Conservation (phyloP, 768 basidiomycete species). For the Lentinula sp. region DNA sequence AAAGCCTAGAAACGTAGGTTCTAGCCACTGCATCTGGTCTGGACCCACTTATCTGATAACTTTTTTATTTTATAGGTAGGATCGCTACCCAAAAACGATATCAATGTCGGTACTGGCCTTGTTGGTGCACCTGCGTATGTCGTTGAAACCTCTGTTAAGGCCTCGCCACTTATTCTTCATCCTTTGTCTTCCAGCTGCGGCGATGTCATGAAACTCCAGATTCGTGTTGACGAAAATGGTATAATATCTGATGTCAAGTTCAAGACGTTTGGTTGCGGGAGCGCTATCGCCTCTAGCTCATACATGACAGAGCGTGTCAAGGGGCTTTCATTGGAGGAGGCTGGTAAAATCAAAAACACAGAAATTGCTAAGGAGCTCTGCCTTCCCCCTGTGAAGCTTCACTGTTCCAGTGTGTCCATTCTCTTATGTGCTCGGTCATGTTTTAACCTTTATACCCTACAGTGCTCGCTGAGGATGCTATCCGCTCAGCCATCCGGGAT, state of each 20-base stretch:
- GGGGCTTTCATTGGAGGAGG: conserved; percentile 89
- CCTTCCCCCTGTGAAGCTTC: conserved; percentile 92
- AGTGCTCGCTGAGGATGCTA: conserved; percentile 98
- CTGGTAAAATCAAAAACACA: conserved; percentile 96
- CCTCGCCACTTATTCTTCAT: conserved; percentile 4
- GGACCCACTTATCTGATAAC: conserved; percentile 54
- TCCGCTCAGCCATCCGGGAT: conserved; percentile 95
- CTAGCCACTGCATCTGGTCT: conserved; percentile 26
- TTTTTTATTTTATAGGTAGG: conserved; percentile 65
- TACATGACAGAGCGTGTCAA: conserved; percentile 99
- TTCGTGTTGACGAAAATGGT: conserved; percentile 90
- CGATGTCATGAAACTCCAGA: conserved; percentile 99
- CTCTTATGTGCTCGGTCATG: conserved; percentile 3
- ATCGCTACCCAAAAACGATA: conserved; percentile 86
- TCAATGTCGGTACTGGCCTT: conserved; percentile 93
- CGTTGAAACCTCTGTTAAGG: neutral
- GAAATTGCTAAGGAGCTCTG: conserved; percentile 98
- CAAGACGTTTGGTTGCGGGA: conserved; percentile 99
- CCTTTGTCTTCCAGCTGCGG: conserved; percentile 58
- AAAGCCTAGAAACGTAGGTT: conserved; percentile 88
- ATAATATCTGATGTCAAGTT: conserved; percentile 98
- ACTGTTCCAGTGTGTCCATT: conserved; percentile 77
- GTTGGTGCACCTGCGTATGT: conserved; percentile 96
- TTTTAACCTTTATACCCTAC: conserved; percentile 14
- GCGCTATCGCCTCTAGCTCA: conserved; percentile 94